Evolutionary conservation across 805 yeast species (phyloP).

Genomic region (Metschnikowia gelsemii): DNA sequence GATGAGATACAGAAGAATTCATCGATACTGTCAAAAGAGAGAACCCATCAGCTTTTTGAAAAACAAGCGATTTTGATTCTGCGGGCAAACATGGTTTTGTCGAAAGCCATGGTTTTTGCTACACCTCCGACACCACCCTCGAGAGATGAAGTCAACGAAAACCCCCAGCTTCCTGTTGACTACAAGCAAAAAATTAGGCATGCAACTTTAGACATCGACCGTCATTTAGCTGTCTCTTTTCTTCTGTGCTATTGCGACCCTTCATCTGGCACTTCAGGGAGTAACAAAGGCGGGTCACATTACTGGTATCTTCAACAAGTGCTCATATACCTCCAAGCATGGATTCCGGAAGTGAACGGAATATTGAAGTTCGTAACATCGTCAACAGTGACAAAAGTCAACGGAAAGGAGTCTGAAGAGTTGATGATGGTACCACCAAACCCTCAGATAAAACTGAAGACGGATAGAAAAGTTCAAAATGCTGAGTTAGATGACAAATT

Average conservation of each 20-base stretch:
- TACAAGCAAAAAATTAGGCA: slow-evolving; percentile 16
- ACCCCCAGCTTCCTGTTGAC: slow-evolving; percentile 23
- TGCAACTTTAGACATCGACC: slow-evolving; percentile 29
- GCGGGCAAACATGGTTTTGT: slow-evolving; percentile 29
- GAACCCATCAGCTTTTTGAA: slow-evolving; percentile 26
- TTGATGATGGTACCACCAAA: background rate
- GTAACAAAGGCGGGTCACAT: slow-evolving; percentile 27
- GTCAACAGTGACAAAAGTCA: too few species aligned
- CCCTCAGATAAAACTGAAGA: slow-evolving; percentile 9
- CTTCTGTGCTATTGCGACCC: slow-evolving; percentile 30
- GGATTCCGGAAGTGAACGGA: slow-evolving; percentile 36
- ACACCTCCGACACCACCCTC: slow-evolving; percentile 38
- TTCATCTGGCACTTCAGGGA: slow-evolving; percentile 28
- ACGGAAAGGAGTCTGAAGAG: slow-evolving; percentile 1
- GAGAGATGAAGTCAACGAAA: slow-evolving; percentile 23
- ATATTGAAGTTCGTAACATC: slow-evolving; percentile 9
- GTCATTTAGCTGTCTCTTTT: slow-evolving; percentile 32
- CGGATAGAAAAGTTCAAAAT: slow-evolving; percentile 10
- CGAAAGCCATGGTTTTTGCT: slow-evolving; percentile 29
- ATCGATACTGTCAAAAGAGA: slow-evolving; percentile 20
- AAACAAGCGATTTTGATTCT: slow-evolving; percentile 29
- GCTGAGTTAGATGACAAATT: slow-evolving; percentile 6
- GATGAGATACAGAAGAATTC: slow-evolving; percentile 17
- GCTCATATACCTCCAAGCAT: slow-evolving; percentile 29
- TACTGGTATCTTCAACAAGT: slow-evolving; percentile 32